Percentiles rank a stretch among this genome's conserved stretches.
These are phyloP conservation scores for Lachancea quebecensis DNA, from an alignment of 805 yeast species.

Conservation along the genomic window DNA sequence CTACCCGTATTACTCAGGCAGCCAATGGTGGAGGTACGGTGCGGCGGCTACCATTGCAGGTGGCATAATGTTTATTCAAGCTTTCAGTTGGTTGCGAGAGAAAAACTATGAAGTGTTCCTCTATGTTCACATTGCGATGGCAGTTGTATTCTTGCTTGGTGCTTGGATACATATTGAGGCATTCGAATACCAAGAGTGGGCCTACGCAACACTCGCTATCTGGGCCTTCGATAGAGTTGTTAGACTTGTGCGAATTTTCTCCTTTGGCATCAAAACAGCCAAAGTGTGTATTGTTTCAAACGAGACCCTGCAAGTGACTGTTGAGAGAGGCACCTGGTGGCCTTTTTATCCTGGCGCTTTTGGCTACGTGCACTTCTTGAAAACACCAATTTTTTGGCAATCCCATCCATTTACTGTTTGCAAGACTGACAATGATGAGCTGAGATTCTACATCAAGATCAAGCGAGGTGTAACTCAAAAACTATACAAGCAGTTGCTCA, in stretches of 20 bases:
- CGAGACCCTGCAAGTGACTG: slow-evolving; percentile 12
- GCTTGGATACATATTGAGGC: slow-evolving; percentile 39
- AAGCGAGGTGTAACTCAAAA: slow-evolving; percentile 48
- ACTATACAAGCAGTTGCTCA: slow-evolving; percentile 28
- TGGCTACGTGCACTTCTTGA: slow-evolving; percentile 47
- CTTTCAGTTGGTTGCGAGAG: slow-evolving; percentile 39
- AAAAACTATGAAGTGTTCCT: slow-evolving; percentile 42
- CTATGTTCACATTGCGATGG: slow-evolving; percentile 39
- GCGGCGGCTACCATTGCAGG: slow-evolving; percentile 32
- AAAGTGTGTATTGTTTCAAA: slow-evolving; percentile 21
- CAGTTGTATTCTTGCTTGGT: slow-evolving; percentile 38
- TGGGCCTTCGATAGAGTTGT: slow-evolving; percentile 65
- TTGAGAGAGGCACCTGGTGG: slow-evolving; percentile 9
- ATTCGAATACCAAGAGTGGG: slow-evolving; percentile 44
- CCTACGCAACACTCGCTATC: slow-evolving; percentile 49
- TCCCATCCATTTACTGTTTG: slow-evolving; percentile 62
- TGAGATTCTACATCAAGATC: slow-evolving; percentile 38
- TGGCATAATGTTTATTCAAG: slow-evolving; percentile 37
- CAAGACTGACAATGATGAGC: slow-evolving; percentile 30
- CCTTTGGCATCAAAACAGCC: slow-evolving; percentile 57
- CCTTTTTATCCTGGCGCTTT: slow-evolving; percentile 40
- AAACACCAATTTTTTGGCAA: slow-evolving; percentile 44
- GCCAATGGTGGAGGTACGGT: slow-evolving; percentile 37
- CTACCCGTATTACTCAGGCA: slow-evolving; percentile 34
- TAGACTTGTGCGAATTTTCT: slow-evolving; percentile 46